Evolutionary conservation across 2,329 filamentous ascomycete genomes (phyloP).

Genomic region (Aotearoamyces nothofagi): DNA sequence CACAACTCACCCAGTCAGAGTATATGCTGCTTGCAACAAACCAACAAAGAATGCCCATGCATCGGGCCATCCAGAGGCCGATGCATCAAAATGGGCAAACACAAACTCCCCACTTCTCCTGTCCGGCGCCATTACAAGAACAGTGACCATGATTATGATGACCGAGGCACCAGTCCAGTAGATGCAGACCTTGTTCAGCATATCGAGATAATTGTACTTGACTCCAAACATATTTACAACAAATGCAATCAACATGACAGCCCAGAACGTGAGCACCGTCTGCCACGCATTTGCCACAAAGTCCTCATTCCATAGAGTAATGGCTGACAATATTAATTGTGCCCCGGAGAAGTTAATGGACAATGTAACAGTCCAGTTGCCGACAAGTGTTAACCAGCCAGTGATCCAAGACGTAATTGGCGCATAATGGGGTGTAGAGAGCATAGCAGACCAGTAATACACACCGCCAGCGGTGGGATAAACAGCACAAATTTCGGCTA

Average conservation of each 20-base stretch:
- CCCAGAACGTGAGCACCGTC: slow-evolving; percentile 59
- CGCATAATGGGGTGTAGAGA: slow-evolving; percentile 47
- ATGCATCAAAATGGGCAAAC: slow-evolving; percentile 53
- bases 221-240: slow-evolving; percentile 48
- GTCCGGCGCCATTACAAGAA: slow-evolving; percentile 37
- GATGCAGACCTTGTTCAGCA: slow-evolving; percentile 61
- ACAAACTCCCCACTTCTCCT: slow-evolving; percentile 46
- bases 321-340: slow-evolving; percentile 49
- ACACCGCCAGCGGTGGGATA: slow-evolving; percentile 55
- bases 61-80: slow-evolving; percentile 46
- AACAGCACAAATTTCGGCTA: slow-evolving; percentile 55
- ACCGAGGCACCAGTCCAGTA: slow-evolving; percentile 55
- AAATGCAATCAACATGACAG: slow-evolving; percentile 50
- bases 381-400: slow-evolving; percentile 57
- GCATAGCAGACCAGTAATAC: slow-evolving; percentile 59
- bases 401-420: slow-evolving; percentile 55
- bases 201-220: slow-evolving; percentile 35
- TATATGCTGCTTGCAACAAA: slow-evolving; percentile 40
- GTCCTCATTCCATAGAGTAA: slow-evolving; percentile 54
- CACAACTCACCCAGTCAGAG: background rate
- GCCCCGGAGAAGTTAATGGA: slow-evolving; percentile 61
- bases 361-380: slow-evolving; percentile 52
- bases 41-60: slow-evolving; percentile 64
- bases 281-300: slow-evolving; percentile 54
- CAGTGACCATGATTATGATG: slow-evolving; percentile 50